Percentiles rank a stretch among this genome's conserved stretches.
phyloP scores from a whole-genome alignment of 345 rosid genomes.

The Turritis glabra region DNA sequence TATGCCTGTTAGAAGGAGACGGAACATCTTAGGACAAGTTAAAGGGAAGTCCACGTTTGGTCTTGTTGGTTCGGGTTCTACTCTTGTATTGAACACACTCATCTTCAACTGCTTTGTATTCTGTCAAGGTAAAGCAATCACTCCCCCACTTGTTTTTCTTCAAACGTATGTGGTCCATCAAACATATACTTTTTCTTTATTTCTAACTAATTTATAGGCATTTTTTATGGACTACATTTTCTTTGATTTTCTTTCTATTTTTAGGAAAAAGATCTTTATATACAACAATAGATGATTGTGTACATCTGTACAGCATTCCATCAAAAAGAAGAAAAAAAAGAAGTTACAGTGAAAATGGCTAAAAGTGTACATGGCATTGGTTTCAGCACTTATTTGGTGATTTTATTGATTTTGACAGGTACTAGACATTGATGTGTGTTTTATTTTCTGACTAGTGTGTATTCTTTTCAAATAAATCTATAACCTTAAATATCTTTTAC shows the following conservation, averaged over 20 bases:
- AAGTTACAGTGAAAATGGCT: not conserved
- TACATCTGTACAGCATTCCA: not conserved
- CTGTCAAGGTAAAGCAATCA: too few species aligned
- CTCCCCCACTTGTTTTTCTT: too few species aligned
- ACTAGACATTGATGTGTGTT: not conserved
- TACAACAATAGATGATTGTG: not conserved
- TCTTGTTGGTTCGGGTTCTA: too few species aligned
- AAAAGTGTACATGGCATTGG: not conserved
- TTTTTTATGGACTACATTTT: not conserved
- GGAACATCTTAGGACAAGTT: too few species aligned
- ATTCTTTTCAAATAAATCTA: not conserved
- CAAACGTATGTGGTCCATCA: not conserved
- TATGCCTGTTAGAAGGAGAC: too few species aligned
- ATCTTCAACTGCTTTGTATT: too few species aligned
- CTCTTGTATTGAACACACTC: too few species aligned
- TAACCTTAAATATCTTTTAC: not conserved
- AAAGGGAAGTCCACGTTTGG: too few species aligned
- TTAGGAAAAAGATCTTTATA: not conserved
- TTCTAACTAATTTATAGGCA: not conserved
- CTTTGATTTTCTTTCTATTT: not conserved
- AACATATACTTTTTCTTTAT: not conserved
- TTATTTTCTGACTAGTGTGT: not conserved
- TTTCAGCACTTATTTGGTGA: not conserved
- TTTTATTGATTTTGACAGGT: constrained; percentile 14
- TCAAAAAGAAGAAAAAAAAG: not conserved